Percentiles rank a stretch among this genome's conserved stretches.
Evolutionary conservation across 192 early-diverging fungal genomes (phyloP).

Genomic region (Umbelopsis vinacea): DNA sequence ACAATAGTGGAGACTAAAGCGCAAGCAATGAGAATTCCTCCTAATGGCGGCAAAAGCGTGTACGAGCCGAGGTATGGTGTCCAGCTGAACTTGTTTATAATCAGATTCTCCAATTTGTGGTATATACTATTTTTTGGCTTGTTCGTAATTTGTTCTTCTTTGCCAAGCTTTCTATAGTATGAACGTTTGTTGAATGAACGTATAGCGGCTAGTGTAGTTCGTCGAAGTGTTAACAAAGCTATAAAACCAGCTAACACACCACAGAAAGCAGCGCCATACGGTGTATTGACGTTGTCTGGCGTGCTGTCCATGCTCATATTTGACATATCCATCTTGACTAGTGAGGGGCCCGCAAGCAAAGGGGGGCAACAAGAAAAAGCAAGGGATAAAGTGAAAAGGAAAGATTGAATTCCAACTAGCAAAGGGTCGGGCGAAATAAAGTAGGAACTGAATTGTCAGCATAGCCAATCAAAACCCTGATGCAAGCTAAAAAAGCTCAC

Average conservation of each 20-base stretch:
- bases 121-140: background rate
- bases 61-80: constrained; percentile 36
- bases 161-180: background rate
- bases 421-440: background rate
- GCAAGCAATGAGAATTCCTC: constrained; percentile 42
- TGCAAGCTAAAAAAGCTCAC: constrained; percentile 17
- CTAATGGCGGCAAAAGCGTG: constrained; percentile 40
- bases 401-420: background rate
- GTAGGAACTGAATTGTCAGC: constrained; percentile 4
- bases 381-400: background rate
- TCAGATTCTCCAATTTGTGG: constrained; percentile 29
- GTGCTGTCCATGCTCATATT: constrained; percentile 23
- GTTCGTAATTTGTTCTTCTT: background rate
- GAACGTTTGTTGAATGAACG: background rate
- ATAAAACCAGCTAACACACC: constrained; percentile 28
- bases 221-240: constrained; percentile 16
- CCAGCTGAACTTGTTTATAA: constrained; percentile 49
- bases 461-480: constrained; percentile 1
- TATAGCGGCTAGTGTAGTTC: background rate
- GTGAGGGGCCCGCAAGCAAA: background rate
- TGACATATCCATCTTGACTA: constrained; percentile 15
- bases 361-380: background rate
- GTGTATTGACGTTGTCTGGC: constrained; percentile 21
- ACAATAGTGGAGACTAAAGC: constrained; percentile 38
- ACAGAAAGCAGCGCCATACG: constrained; percentile 2